Conservation (phyloP, 1,284 basidiomycete genomes). For the Marasmius sp. region DNA sequence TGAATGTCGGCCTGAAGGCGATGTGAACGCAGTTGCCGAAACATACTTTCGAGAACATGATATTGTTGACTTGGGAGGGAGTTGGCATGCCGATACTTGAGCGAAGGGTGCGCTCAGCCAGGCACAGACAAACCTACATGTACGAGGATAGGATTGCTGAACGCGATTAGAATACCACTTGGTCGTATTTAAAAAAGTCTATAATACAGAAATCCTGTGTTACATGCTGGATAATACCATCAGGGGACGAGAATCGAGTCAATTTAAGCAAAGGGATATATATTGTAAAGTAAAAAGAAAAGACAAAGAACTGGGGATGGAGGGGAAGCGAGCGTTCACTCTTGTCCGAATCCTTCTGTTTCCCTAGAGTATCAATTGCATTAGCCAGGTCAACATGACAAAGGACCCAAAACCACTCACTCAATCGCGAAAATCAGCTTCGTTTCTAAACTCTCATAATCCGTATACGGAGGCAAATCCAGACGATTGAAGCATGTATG, state of each 20-base stretch:
- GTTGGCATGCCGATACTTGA: no score
- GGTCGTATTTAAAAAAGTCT: neutral
- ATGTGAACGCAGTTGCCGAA: no score
- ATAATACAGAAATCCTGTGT: neutral
- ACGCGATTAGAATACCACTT: no score
- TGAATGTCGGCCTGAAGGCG: no score
- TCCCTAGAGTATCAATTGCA: conserved; percentile 37
- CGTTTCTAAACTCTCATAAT: conserved; percentile 86
- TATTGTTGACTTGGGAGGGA: no score
- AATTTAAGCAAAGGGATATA: neutral
- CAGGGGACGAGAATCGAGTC: neutral
- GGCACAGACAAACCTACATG: no score
- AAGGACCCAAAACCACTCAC: conserved; percentile 42
- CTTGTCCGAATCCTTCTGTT: conserved; percentile 61
- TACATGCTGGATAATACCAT: neutral
- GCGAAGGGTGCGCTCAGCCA: no score
- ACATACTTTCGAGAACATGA: no score
- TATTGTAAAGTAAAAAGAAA: neutral
- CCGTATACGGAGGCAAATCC: conserved; percentile 90
- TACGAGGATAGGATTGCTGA: no score
- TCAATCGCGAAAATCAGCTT: conserved; percentile 91
- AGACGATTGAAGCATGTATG: conserved; percentile 93
- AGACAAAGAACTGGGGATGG: neutral
- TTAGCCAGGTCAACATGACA: conserved; percentile 4
- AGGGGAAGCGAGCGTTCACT: conserved; percentile 27